phyloP scores from a whole-genome alignment of 139 green algal genomes.

The Chlorella vulgaris region DNA sequence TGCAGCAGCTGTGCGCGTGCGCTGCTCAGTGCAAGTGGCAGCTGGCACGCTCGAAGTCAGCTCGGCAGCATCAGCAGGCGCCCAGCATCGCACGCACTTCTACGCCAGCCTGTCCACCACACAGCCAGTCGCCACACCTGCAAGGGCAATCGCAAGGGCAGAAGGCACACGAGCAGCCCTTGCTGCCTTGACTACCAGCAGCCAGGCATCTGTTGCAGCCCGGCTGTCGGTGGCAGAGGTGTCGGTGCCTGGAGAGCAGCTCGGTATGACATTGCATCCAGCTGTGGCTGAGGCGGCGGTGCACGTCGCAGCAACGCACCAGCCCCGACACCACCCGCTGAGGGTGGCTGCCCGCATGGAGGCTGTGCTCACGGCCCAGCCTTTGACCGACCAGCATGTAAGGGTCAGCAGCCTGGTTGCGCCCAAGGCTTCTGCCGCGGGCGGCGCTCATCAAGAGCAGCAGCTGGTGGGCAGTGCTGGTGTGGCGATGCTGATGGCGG shows the following conservation, averaged over 20 bases:
- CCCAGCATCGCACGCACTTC: conserved; percentile 30
- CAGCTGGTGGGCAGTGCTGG: conserved; percentile 11
- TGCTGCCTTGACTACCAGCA: neutral
- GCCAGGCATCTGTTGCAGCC: neutral
- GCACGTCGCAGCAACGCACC: conserved; percentile 36
- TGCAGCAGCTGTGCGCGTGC: neutral
- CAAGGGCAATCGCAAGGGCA: neutral
- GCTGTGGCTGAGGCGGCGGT: conserved; percentile 45
- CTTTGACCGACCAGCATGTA: neutral
- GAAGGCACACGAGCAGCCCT: neutral
- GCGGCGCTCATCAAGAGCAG: conserved; percentile 15
- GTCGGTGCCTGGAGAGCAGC: neutral
- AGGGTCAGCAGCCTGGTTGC: conserved; percentile 24
- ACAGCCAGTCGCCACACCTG: neutral
- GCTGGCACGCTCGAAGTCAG: conserved; percentile 19
- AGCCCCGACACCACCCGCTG: neutral
- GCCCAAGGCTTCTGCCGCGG: neutral
- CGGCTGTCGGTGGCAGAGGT: neutral
- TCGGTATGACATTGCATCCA: conserved; percentile 45
- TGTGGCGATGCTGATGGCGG: conserved; percentile 24
- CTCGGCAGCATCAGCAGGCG: neutral
- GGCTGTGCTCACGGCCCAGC: neutral
- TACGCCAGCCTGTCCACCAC: conserved; percentile 16
- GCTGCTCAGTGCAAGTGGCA: conserved; percentile 12
- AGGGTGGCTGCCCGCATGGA: conserved; percentile 35